Evolutionary conservation across 2,329 filamentous ascomycete genomes (phyloP), one percentile per base, ranked within the genome.

Genomic region (Immersiporthe knoxdaviesiana): DNA sequence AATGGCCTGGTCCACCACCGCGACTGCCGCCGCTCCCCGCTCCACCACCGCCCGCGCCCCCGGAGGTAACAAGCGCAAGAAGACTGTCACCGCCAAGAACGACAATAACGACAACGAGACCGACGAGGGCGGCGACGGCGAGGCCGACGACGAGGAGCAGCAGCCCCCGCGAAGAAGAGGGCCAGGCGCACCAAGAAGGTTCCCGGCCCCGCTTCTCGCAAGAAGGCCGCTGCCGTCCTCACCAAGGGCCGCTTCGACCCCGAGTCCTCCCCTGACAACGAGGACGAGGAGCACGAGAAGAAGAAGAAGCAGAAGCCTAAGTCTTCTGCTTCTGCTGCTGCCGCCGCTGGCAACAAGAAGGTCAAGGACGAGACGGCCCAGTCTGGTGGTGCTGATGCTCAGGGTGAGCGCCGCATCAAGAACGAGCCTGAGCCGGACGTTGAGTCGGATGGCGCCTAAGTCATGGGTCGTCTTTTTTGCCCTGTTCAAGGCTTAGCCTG

Each of bases 1-100:
- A 61, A 68, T 70, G 65, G 54, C 18, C 37, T 68, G 68, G 67
- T 54, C 32, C 10, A 24, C 54, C 35, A 60, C 27, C 58, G 44
- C 11, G 10, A 18, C 47, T 32, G 14, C 66, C 27, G 52, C 60
- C 39, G 24, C 69, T 2, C 27, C 27, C 30, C 39, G 14, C 30
- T n/a, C n/a, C n/a, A 27, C 14, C 27, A 35, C 8, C 50, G 68
- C 60, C 52, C 35, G 66, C 14, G 21, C 44, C n/a, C n/a, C n/a
- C 35, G 35, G 35, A 35, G 65, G 35, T 12, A 8, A 16, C 65
- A 71, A 71, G 67, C 70, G 70, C 67, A 71, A 71, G 69, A 65
- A 65, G 65, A 16, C 64, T 21, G 27, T 37, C 32, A 39, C 32
- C 56, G 18, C 30, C 39, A 16, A 16, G 27, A 41, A 50, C 52